Conservation (phyloP, 371 early-diverging fungal genomes). For the Amoeboaphelidium occidentale region DNA sequence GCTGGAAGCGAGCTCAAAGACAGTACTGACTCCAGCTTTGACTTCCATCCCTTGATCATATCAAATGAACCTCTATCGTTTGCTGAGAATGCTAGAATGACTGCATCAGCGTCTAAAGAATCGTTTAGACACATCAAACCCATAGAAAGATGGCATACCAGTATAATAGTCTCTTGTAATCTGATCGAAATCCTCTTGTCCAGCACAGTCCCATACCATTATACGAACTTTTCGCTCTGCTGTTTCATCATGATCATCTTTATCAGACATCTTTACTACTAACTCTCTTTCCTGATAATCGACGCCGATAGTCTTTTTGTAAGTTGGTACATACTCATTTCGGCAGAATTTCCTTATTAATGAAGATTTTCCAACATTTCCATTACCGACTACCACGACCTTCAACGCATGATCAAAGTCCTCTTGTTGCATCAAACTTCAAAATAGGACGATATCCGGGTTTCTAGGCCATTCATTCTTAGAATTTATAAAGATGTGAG, state of each 20-base stretch:
- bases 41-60: conserved; percentile 6
- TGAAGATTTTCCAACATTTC: conserved; percentile 10
- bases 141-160: background rate
- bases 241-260: too few relatives aligned
- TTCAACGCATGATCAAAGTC: conserved; percentile 6
- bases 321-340: conserved; percentile 6
- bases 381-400: conserved; percentile 8
- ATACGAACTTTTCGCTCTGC: too few relatives aligned
- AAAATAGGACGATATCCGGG: background rate
- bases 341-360: conserved; percentile 8
- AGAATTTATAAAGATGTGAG: background rate
- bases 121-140: background rate
- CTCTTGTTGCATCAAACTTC: too few relatives aligned
- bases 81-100: conserved; percentile 8
- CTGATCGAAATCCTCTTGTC: conserved; percentile 10
- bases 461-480: background rate
- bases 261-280: background rate
- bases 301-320: conserved; percentile 13
- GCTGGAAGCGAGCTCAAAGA: conserved; percentile 1
- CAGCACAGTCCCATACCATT: conserved; percentile 12
- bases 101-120: conserved; percentile 6
- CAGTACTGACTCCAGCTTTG: conserved; percentile 3
- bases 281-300: conserved; percentile 8
- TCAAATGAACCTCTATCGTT: conserved; percentile 8
- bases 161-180: conserved; percentile 6